These are phyloP conservation scores for Nicotiana knightiana DNA, from an alignment of 257 asterid genomes.

Conservation along the genomic window DNA sequence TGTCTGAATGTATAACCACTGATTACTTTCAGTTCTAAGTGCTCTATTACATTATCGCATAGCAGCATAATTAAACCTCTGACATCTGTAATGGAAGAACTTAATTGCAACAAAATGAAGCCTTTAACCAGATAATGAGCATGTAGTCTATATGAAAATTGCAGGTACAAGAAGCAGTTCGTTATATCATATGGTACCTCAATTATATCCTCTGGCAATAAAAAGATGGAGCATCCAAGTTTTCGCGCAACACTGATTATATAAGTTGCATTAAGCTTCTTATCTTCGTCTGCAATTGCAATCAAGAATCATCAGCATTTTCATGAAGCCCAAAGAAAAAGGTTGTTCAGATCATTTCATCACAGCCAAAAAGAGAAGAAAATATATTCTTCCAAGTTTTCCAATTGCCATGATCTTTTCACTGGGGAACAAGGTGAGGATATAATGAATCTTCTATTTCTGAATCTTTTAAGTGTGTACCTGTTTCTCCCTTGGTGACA, in stretches of 20 bases:
- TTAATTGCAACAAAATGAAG: neutral
- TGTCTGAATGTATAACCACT: neutral
- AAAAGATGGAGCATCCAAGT: constrained; percentile 48
- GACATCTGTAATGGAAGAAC: neutral
- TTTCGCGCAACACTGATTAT: constrained; percentile 46
- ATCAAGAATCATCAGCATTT: neutral
- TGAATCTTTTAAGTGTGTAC: constrained; percentile 20
- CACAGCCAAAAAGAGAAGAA: neutral
- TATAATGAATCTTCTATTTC: neutral
- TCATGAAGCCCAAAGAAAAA: neutral
- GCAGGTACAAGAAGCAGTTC: no score
- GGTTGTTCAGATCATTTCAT: neutral
- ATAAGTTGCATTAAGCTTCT: constrained; percentile 40
- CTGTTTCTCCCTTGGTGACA: constrained; percentile 81
- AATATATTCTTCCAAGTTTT: neutral
- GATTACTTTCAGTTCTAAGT: neutral
- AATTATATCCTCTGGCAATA: constrained; percentile 44
- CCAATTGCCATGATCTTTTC: neutral
- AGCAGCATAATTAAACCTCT: neutral
- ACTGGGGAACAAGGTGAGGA: neutral
- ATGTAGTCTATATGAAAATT: neutral
- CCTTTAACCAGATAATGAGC: neutral
- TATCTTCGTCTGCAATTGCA: constrained; percentile 39
- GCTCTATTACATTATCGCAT: neutral
- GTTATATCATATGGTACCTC: constrained; percentile 21